Evolutionary conservation across 2,329 filamentous ascomycete species (phyloP), one percentile per base, ranked within the genome.

Genomic region (Fonsecaea monophora): DNA sequence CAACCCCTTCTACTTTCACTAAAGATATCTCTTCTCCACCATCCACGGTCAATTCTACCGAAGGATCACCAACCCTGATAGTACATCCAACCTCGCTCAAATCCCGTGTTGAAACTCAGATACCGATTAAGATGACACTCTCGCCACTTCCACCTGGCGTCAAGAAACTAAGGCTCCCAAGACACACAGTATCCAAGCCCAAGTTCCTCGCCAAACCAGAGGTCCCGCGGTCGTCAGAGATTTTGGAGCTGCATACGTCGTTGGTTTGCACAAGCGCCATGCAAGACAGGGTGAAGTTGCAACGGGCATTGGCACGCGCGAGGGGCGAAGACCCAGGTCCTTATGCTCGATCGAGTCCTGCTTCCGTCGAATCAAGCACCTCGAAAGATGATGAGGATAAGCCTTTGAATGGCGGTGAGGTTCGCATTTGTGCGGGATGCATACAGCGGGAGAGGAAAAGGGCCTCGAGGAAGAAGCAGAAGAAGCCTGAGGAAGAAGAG

Each of bases 21-120:
- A 74, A 73, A 54, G 69, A 70, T 42, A 71, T 73, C 10, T 71
- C 73, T 9, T 72, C 72, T 18, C 71, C 72, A 5, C 70, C 71
- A 35, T 73, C 73, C 13, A 73, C 72, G 8, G 62, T 69, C 37
- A 66, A 73, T 62, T 72, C 73, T 65, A 40, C 68, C 12, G 73
- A 74, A 35, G 70, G 70, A 6, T 60, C 50, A 40, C 81, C 82
- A 25, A 73, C 78, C 59, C 77, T 92, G 45, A 85, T 84, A 12
- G 86, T 92, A 53, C 84, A 89, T 69, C 87, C 88, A 4, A 91
- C 87, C 3, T 90, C 90, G 4, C 77, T 87, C 64, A 98, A 97
- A 79, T 97, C 94, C 15, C 89, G 95, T 25, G 95, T 98, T 18
- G 95, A 99, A 81, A 98, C 95, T 0, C 95, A 98, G 76, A 97